Evolutionary conservation across 2,329 filamentous ascomycete genomes (phyloP).

Genomic region (Exserohilum rostratum): DNA sequence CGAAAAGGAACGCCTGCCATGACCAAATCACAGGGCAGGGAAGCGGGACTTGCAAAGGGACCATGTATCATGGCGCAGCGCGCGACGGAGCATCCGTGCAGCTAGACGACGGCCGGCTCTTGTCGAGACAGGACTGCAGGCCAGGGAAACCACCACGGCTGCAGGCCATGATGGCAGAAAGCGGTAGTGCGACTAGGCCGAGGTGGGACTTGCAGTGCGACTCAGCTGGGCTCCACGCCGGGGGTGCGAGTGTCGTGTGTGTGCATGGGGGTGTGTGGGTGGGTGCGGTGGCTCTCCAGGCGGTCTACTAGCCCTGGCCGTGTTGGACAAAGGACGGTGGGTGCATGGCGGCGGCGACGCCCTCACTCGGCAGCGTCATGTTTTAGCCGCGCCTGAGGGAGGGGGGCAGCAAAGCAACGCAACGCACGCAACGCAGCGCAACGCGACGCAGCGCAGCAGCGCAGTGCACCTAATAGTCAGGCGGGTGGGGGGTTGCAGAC

Average conservation of each 20-base stretch:
- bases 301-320: slow-evolving; percentile 40
- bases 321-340: slow-evolving; percentile 30
- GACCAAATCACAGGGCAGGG: slow-evolving; percentile 44
- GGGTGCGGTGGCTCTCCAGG: slow-evolving; percentile 32
- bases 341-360: slow-evolving; percentile 32
- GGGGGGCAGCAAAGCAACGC: no score
- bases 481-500: slow-evolving; percentile 14
- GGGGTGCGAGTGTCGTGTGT: slow-evolving; percentile 38
- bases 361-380: slow-evolving; percentile 31
- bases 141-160: slow-evolving; percentile 30
- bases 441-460: no score
- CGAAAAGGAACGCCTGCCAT: slow-evolving; percentile 43
- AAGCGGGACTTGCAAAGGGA: slow-evolving; percentile 37
- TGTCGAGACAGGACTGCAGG: slow-evolving; percentile 26
- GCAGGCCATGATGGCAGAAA: slow-evolving; percentile 37
- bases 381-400: slow-evolving; percentile 39
- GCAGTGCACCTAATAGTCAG: slow-evolving; percentile 27
- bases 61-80: slow-evolving; percentile 52
- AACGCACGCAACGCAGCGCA: no score
- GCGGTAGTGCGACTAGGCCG: slow-evolving; percentile 31
- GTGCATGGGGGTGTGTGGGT: slow-evolving; percentile 25
- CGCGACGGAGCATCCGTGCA: slow-evolving; percentile 50
- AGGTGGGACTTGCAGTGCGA: slow-evolving; percentile 37
- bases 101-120: slow-evolving; percentile 37
- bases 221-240: slow-evolving; percentile 41